Evolutionary conservation across 257 asterid species (phyloP).

Genomic region (Anisodus tanguticus): DNA sequence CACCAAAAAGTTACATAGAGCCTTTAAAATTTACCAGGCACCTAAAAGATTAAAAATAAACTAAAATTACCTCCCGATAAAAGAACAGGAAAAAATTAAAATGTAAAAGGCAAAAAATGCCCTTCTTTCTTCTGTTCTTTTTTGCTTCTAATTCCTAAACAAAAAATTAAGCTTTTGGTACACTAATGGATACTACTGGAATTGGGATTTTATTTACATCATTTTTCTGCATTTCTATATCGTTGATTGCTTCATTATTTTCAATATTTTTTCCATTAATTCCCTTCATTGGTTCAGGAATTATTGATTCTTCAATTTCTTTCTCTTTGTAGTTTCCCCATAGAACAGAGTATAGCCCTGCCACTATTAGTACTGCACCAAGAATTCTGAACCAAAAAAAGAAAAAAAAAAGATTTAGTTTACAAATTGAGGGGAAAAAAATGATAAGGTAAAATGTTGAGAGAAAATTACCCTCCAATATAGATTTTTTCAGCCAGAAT

Average conservation of each 20-base stretch:
- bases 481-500: conserved; percentile 78
- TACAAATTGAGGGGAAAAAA: not conserved
- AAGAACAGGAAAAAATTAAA: not conserved
- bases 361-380: conserved; percentile 56
- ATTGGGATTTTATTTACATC: conserved; percentile 35
- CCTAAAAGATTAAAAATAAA: not conserved
- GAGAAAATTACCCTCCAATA: conserved; percentile 68
- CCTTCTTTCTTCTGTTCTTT: conserved; percentile 32
- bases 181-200: conserved; percentile 49
- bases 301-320: conserved; percentile 41
- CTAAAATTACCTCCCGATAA: not conserved
- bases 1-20: not conserved
- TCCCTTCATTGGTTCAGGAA: conserved; percentile 53
- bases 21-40: not conserved
- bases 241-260: conserved; percentile 66
- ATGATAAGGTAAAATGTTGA: not conserved
- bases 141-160: not conserved
- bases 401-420: not conserved
- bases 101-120: conserved; percentile 39
- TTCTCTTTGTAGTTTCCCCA: conserved; percentile 64
- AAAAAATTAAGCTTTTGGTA: conserved; percentile 41
- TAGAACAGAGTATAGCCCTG: conserved; percentile 56
- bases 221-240: conserved; percentile 38
- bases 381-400: conserved; percentile 41
- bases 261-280: conserved; percentile 38